Conservation (phyloP, 345 rosid species). For the Euphorbia peplus region DNA sequence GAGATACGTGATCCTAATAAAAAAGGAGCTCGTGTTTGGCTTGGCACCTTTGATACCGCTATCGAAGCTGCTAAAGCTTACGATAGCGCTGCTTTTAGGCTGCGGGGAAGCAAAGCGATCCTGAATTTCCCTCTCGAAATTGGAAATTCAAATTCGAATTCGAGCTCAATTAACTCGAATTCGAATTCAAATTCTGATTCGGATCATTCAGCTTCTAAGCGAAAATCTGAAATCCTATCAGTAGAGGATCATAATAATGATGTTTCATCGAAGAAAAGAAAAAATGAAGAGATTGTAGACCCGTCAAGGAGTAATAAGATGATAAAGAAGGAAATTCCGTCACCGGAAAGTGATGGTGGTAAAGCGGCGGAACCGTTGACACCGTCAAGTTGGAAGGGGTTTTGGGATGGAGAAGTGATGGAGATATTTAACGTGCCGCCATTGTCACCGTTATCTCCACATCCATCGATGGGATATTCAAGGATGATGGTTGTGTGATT, state of each 20-base stretch:
- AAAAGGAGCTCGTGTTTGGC: slow-evolving; percentile 86
- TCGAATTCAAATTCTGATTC: no score
- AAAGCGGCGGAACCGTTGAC: slow-evolving; percentile 51
- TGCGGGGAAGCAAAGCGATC: slow-evolving; percentile 88
- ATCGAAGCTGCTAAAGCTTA: slow-evolving; percentile 89
- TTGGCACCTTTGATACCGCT: slow-evolving; percentile 83
- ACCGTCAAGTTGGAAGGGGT: slow-evolving; percentile 87
- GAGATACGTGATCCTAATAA: slow-evolving; percentile 88
- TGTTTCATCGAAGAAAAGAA: slow-evolving; percentile 33
- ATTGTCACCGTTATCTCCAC: slow-evolving; percentile 80
- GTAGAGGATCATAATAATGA: neutral
- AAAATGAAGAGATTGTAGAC: slow-evolving; percentile 22
- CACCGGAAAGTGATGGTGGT: slow-evolving; percentile 18
- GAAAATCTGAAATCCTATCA: neutral
- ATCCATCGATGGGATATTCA: slow-evolving; percentile 38
- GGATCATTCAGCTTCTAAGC: neutral
- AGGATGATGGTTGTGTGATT: slow-evolving; percentile 38
- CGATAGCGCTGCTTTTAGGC: slow-evolving; percentile 72
- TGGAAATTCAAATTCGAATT: slow-evolving; percentile 24
- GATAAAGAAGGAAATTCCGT: slow-evolving; percentile 12
- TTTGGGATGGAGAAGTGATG: slow-evolving; percentile 67
- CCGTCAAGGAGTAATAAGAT: neutral
- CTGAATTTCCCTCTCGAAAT: slow-evolving; percentile 84
- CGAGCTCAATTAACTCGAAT: neutral
- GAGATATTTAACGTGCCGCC: slow-evolving; percentile 75